These are phyloP conservation scores for Letharia columbiana DNA, from an alignment of 495 filamentous ascomycete species.

Conservation along the genomic window DNA sequence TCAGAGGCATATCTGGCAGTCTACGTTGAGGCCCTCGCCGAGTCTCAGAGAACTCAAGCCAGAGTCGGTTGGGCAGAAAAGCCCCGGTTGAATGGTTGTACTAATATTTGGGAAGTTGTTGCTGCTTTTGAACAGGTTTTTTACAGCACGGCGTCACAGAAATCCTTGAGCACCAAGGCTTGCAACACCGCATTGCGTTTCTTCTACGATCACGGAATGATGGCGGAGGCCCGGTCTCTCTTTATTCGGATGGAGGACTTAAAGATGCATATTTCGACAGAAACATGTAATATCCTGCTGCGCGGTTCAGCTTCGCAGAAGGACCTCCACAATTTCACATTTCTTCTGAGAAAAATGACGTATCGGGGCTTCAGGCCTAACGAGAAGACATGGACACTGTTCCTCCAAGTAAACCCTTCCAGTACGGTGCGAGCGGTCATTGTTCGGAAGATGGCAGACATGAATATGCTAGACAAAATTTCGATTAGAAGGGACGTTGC, in stretches of 20 bases:
- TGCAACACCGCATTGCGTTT: constrained; percentile 36
- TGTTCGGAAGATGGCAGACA: constrained; percentile 32
- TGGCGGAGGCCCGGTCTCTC: constrained; percentile 28
- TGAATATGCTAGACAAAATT: constrained; percentile 28
- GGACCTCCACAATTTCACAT: constrained; percentile 31
- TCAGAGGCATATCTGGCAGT: constrained; percentile 2
- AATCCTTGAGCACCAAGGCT: constrained; percentile 21
- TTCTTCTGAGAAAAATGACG: constrained; percentile 32
- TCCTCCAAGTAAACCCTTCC: constrained; percentile 32
- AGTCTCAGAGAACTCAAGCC: constrained; percentile 7
- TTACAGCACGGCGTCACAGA: background rate
- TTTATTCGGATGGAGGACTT: constrained; percentile 32
- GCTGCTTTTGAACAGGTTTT: constrained; percentile 17
- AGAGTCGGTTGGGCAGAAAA: background rate
- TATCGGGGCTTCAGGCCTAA: constrained; percentile 34
- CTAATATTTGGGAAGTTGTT: constrained; percentile 14
- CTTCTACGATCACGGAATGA: constrained; percentile 30
- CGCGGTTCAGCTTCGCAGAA: constrained; percentile 31
- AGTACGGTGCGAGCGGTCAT: constrained; percentile 31
- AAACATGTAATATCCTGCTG: constrained; percentile 41
- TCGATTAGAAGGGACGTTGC: constrained; percentile 10
- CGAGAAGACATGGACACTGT: constrained; percentile 37
- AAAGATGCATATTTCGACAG: constrained; percentile 26
- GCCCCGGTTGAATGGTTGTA: constrained; percentile 1
- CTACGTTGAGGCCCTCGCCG: constrained; percentile 14